Evolutionary conservation across 2,329 filamentous ascomycete genomes (phyloP).

Genomic region (Fusarium virguliforme): DNA sequence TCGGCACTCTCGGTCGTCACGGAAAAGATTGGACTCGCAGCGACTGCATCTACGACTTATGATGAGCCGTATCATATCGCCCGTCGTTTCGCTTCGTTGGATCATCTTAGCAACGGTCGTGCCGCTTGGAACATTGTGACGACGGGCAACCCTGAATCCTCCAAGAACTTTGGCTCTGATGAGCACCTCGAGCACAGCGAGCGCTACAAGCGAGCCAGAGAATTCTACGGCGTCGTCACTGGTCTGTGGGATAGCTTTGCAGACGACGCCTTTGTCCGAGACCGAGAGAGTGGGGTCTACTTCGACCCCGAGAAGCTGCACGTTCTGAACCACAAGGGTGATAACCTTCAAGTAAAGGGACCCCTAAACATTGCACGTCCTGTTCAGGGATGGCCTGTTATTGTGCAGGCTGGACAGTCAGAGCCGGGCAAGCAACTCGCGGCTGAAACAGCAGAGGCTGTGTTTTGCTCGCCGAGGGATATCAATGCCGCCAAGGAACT

Average conservation of each 20-base stretch:
- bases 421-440: constrained; percentile 68
- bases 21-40: constrained; percentile 66
- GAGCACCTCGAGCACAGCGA: constrained; percentile 66
- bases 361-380: constrained; percentile 69
- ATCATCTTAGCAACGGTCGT: constrained; percentile 67
- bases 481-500: constrained; percentile 63
- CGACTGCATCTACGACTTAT: constrained; percentile 70
- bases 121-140: constrained; percentile 71
- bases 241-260: constrained; percentile 70
- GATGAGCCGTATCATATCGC: constrained; percentile 70
- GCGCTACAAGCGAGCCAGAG: constrained; percentile 66
- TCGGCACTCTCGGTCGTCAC: constrained; percentile 66
- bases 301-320: constrained; percentile 69
- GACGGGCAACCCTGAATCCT: constrained; percentile 67
- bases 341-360: constrained; percentile 43
- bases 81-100: constrained; percentile 68
- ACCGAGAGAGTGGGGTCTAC: constrained; percentile 64
- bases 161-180: constrained; percentile 67
- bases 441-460: constrained; percentile 68
- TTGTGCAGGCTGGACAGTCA: constrained; percentile 69
- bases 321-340: constrained; percentile 66
- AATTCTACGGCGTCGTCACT: constrained; percentile 69
- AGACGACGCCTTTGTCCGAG: constrained; percentile 68
- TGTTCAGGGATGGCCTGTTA: constrained; percentile 70
- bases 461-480: constrained; percentile 67